Evolutionary conservation across 2,329 filamentous ascomycete genomes (phyloP).

Genomic region (Blumeria graminis): DNA sequence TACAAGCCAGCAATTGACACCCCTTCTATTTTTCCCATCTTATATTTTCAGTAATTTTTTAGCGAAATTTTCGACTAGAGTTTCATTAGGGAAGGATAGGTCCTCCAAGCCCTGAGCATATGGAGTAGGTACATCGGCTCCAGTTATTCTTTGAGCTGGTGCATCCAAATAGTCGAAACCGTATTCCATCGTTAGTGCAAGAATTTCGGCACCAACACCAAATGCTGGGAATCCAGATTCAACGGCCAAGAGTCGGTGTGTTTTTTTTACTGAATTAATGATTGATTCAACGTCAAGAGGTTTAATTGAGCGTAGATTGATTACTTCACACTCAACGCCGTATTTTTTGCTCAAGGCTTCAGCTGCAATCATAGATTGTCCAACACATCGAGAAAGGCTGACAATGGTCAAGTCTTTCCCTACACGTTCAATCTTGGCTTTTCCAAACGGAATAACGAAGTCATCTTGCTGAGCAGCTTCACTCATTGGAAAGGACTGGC

Average conservation of each 20-base stretch:
- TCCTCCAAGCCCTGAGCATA: constrained; percentile 85
- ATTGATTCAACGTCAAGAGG: constrained; percentile 89
- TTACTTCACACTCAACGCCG: constrained; percentile 82
- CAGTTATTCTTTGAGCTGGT: constrained; percentile 80
- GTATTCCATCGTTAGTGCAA: constrained; percentile 91
- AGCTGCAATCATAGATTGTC: constrained; percentile 69
- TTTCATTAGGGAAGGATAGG: constrained; percentile 81
- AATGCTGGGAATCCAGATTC: constrained; percentile 94
- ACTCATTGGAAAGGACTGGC: constrained; percentile 88
- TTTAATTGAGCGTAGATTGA: constrained; percentile 96
- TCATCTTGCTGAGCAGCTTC: constrained; percentile 88
- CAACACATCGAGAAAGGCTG: constrained; percentile 81
- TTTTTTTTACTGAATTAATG: constrained; percentile 97
- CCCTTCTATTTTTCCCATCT: constrained; percentile 7
- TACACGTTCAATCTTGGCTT: constrained; percentile 93
- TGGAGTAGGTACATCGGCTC: constrained; percentile 89
- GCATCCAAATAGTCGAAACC: constrained; percentile 93
- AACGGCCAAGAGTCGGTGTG: constrained; percentile 67
- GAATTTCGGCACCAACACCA: constrained; percentile 76
- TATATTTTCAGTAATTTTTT: constrained; percentile 73
- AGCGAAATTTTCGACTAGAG: constrained; percentile 66
- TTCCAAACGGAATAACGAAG: constrained; percentile 92
- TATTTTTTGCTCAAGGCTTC: constrained; percentile 90
- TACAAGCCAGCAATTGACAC: background rate
- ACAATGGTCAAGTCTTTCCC: constrained; percentile 96